These are phyloP conservation scores for Apiotrichum gamsii DNA, from an alignment of 1,284 basidiomycete species.

Conservation along the genomic window DNA sequence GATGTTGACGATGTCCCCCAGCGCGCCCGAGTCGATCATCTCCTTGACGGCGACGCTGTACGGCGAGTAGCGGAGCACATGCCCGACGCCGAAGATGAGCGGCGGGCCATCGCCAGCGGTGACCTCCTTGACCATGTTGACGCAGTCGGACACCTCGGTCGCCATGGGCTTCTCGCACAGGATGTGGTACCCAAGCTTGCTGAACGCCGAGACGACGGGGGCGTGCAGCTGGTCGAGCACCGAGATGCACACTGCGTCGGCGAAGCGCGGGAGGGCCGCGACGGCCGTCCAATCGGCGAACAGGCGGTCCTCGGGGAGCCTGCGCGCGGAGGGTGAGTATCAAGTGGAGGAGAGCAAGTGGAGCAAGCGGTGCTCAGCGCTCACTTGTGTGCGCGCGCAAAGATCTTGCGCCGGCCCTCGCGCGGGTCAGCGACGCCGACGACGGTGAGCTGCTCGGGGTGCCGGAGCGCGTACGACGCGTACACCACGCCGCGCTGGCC, in stretches of 20 bases:
- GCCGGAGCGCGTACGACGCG: slow-evolving; percentile 56
- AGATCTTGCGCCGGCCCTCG: slow-evolving; percentile 56
- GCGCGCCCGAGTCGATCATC: slow-evolving; percentile 60
- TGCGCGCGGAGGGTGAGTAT: too few relatives aligned
- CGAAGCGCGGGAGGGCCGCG: slow-evolving; percentile 59
- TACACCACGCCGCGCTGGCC: slow-evolving; percentile 76
- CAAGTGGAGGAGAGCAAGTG: too few relatives aligned
- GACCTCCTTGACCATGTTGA: slow-evolving; percentile 66
- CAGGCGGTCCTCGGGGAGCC: slow-evolving; percentile 58
- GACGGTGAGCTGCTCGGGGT: slow-evolving; percentile 62
- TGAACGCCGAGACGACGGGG: slow-evolving; percentile 65
- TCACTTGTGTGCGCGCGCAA: slow-evolving; percentile 53
- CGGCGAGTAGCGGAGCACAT: slow-evolving; percentile 78
- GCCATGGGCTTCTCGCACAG: slow-evolving; percentile 89
- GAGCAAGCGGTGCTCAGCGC: too few relatives aligned
- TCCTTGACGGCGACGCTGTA: slow-evolving; percentile 66
- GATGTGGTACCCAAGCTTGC: slow-evolving; percentile 72
- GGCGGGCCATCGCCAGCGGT: neutral
- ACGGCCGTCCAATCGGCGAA: slow-evolving; percentile 69
- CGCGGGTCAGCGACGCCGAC: slow-evolving; percentile 78
- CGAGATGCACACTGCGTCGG: slow-evolving; percentile 69
- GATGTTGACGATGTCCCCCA: slow-evolving; percentile 71
- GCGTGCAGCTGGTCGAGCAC: slow-evolving; percentile 67
- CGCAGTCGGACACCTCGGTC: slow-evolving; percentile 62
- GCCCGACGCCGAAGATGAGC: slow-evolving; percentile 74